These are phyloP conservation scores for Cercophora samala DNA, from an alignment of 495 filamentous ascomycete genomes.

Conservation along the genomic window DNA sequence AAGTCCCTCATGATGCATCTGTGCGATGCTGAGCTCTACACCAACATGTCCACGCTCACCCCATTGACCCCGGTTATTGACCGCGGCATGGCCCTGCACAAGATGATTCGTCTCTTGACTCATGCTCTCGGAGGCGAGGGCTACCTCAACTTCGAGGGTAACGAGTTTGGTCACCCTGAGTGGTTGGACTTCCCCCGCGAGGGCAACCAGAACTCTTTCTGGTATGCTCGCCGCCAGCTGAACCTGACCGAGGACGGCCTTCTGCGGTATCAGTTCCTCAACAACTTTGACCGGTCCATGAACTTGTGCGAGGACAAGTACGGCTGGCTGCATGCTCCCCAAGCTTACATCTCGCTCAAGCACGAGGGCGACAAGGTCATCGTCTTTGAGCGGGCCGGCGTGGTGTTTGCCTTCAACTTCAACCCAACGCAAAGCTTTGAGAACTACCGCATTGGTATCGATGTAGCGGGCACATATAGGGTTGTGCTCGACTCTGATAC, in stretches of 20 bases:
- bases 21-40: constrained; percentile 95
- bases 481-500: constrained; percentile 83
- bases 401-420: constrained; percentile 97
- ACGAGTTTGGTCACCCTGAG: constrained; percentile 98
- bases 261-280: constrained; percentile 86
- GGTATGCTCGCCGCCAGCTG: constrained; percentile 92
- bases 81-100: constrained; percentile 87
- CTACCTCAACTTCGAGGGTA: constrained; percentile 97
- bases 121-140: constrained; percentile 95
- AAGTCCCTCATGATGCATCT: constrained; percentile 97
- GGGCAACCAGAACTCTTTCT: constrained; percentile 93
- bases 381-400: constrained; percentile 87
- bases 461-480: constrained; percentile 77
- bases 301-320: constrained; percentile 82
- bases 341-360: constrained; percentile 92
- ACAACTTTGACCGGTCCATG: constrained; percentile 92
- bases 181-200: constrained; percentile 98
- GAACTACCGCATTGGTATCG: constrained; percentile 89
- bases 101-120: constrained; percentile 93
- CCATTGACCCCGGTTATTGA: constrained; percentile 87
- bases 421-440: constrained; percentile 81
- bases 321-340: constrained; percentile 83
- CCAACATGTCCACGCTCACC: constrained; percentile 86
- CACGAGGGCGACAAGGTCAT: constrained; percentile 92
- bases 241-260: constrained; percentile 85